Evolutionary conservation across 345 rosid genomes (phyloP), one percentile per base, ranked within the genome.

Genomic region (Linum usitatissimum): DNA sequence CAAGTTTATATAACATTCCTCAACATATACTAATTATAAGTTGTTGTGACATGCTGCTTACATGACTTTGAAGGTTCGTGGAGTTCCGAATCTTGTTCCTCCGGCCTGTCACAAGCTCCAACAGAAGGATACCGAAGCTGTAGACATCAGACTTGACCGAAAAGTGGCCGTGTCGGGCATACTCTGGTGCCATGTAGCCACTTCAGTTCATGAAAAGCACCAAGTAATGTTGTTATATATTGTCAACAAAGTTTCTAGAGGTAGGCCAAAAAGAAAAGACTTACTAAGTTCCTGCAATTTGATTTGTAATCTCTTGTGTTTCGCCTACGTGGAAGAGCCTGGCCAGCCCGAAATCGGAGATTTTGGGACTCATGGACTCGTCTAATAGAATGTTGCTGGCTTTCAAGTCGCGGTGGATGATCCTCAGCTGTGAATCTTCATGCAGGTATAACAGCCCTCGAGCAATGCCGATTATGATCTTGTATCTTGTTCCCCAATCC

Each of bases 121-220:
- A 54, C 57, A 81, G 70, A 60, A 81, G 62, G 17, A 81, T 69
- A 1, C 85, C 79, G 0, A 75, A 81, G 78, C 83, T 77, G 61
- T 73, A 81, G 19, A 79, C 77, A 53, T 83, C 77, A 8, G 73
- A 79, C 56, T 75, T 83, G 15, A 63, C 72, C 38, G 85, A 83
- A 62, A 83, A 61, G 21, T 55, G 59, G 21, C 76, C 80, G 0
- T 59, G 66, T 57, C n/a, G 70, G 7, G 60, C 56, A 39, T 79
- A 81, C 68, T 80, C 85, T 2, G 79, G 83, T 62, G 81, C 83
- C 82, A 81, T 81, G 57, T 79, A 83, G 0, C 88, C 84, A 38
- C 83, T 81, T 53, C 70, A 54, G 18, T 30, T 53, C 63, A 62
- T 21, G n/a, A 55, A 53, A 45, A 45, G 17, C 0, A 61, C 38